Percentiles rank a stretch among this genome's conserved stretches.
phyloP scores from a whole-genome alignment of 441 rosid genomes.

The Cnidoscolus chayamansa region DNA sequence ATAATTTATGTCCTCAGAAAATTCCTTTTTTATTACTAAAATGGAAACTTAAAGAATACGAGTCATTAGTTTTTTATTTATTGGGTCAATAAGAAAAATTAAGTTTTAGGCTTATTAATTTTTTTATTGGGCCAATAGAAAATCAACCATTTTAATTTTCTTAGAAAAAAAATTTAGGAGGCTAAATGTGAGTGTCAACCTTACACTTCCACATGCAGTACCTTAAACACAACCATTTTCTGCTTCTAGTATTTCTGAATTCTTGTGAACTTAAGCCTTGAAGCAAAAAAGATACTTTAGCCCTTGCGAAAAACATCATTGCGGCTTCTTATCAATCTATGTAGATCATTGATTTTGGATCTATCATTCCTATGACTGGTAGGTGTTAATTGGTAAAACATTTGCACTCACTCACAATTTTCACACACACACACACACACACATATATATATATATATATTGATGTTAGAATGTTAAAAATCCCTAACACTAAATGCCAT shows the following conservation, averaged over 20 bases:
- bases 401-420: neutral
- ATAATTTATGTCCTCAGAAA: too few species aligned
- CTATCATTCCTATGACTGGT: neutral
- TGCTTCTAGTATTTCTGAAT: neutral
- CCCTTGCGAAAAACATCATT: neutral
- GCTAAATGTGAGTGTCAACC: too few species aligned
- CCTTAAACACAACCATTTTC: too few species aligned
- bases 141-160: too few species aligned
- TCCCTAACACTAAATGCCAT: neutral
- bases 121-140: too few species aligned
- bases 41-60: too few species aligned
- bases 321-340: neutral
- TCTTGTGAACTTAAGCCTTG: neutral
- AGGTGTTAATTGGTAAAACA: neutral
- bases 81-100: too few species aligned
- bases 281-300: neutral
- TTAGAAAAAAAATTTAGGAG: too few species aligned
- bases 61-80: too few species aligned
- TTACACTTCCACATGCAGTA: neutral
- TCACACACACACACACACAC: neutral
- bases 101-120: too few species aligned
- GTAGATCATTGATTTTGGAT: neutral
- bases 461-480: neutral
- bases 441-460: neutral
- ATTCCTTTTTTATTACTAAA: too few species aligned